Base-by-base conservation (phyloP, 177 flowering plant species). In the Vitis hybrid region DNA sequence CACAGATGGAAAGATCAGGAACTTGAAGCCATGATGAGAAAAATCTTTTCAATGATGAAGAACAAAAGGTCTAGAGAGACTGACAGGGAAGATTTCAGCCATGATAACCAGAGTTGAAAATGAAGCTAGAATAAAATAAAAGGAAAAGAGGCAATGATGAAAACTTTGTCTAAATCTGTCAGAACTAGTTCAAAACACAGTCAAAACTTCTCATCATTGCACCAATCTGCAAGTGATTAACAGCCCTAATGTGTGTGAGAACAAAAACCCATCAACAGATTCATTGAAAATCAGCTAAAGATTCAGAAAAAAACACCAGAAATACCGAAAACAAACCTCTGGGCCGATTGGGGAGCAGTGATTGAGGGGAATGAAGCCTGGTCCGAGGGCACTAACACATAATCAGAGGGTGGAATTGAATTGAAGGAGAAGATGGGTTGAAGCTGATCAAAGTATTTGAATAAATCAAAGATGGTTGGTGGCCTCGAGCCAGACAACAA, bases 321-420 rank as follows among this genome's bases (percentile, higher is more conserved):
- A 35, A 5, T 6, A 35, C 46, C 46, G 0, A 35, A 35, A 35
- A 35, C 46, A 35, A 35, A 35, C 46, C 46, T 35, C 46, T 35
- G 46, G 46, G 46, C 46, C 46, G 46, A 35, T 35, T 35, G 46
- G 75, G 75, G 70, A 74, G 81, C 80, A 35, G 65, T 51, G 66
- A 68, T 79, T 83, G 79, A 79, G 86, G 82, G 86, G 86, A 83
- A 83, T 83, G 86, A 83, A 83, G 86, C 86, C 86, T 83, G 86
- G 86, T 83, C 86, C 86, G 82, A 83, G 70, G 64, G 74, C 78
- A 56, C 66, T 55, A 18, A 7, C 58, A 49, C 56, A 13, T 54
- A 54, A 35, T 35, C 46, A 35, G 46, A 35, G 7, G 8, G 8
- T 35, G 46, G 46, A 35, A 35, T 35, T 35, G 6, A 35, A 35